Conservation (phyloP, 108 stramenopile species). For the Cyclotella kingstonii region DNA sequence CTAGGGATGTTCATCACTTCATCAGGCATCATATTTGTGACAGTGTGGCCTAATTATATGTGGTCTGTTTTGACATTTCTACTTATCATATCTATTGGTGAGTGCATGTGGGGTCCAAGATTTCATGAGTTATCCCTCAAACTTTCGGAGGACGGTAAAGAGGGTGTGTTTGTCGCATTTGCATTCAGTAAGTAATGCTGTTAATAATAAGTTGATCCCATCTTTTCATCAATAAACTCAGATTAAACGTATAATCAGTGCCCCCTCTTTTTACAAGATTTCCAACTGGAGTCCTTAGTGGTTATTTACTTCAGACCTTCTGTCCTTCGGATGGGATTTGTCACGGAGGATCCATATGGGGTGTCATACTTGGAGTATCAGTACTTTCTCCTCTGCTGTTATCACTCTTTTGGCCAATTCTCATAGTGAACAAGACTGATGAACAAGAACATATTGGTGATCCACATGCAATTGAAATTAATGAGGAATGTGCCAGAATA, state of each 20-base stretch:
- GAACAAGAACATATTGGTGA: too few relatives aligned
- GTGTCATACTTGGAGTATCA: not conserved
- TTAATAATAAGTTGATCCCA: too few relatives aligned
- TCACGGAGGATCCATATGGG: not conserved
- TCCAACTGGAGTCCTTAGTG: not conserved
- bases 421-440: not conserved
- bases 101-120: not conserved
- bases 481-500: too few relatives aligned
- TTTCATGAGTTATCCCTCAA: not conserved
- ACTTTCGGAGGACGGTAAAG: not conserved
- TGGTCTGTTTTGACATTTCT: not conserved
- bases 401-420: not conserved
- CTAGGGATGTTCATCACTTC: not conserved
- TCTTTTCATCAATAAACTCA: too few relatives aligned
- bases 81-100: too few relatives aligned
- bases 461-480: too few relatives aligned
- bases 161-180: conserved; percentile 7
- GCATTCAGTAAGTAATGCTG: too few relatives aligned
- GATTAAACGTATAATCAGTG: too few relatives aligned
- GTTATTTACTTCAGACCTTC: not conserved
- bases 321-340: not conserved
- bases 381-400: not conserved
- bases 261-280: not conserved
- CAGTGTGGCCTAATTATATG: not conserved
- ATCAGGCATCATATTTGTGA: not conserved